These are phyloP conservation scores for Pogostemon cablin DNA, from an alignment of 257 asterid genomes.

Conservation along the genomic window DNA sequence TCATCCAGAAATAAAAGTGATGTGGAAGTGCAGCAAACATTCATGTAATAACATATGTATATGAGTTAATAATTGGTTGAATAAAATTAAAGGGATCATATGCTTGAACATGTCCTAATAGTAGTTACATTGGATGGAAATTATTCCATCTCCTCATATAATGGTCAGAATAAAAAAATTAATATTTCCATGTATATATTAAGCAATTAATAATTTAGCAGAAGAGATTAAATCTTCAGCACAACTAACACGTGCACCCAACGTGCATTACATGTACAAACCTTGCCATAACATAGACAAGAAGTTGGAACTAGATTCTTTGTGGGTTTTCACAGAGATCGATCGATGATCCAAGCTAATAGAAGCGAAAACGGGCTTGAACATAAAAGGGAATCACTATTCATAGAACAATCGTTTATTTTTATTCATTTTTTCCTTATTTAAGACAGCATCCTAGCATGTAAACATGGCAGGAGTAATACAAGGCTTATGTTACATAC, in stretches of 20 bases:
- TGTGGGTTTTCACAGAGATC: background rate
- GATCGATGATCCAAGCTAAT: slow-evolving; percentile 7
- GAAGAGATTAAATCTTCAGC: background rate
- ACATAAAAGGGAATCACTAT: background rate
- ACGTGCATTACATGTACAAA: slow-evolving; percentile 8
- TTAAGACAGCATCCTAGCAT: slow-evolving; percentile 23
- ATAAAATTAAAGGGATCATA: background rate
- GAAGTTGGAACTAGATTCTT: slow-evolving; percentile 17
- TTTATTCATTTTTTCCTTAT: slow-evolving; percentile 4
- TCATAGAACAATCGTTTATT: background rate
- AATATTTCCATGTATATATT: background rate
- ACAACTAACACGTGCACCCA: slow-evolving; percentile 18
- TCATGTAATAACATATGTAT: background rate
- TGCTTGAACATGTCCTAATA: slow-evolving; percentile 3
- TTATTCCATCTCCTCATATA: slow-evolving; percentile 1
- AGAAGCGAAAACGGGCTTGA: slow-evolving; percentile 5
- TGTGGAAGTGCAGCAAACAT: background rate
- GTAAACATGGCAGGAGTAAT: background rate
- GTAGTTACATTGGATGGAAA: background rate
- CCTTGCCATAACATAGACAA: slow-evolving; percentile 5
- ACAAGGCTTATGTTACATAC: slow-evolving; percentile 29
- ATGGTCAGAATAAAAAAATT: background rate
- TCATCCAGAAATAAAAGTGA: background rate
- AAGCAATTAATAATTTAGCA: slow-evolving; percentile 1
- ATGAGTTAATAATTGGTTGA: background rate